These are phyloP conservation scores for Claviceps quebecensis DNA, from an alignment of 2,329 filamentous ascomycete species.

Conservation along the genomic window DNA sequence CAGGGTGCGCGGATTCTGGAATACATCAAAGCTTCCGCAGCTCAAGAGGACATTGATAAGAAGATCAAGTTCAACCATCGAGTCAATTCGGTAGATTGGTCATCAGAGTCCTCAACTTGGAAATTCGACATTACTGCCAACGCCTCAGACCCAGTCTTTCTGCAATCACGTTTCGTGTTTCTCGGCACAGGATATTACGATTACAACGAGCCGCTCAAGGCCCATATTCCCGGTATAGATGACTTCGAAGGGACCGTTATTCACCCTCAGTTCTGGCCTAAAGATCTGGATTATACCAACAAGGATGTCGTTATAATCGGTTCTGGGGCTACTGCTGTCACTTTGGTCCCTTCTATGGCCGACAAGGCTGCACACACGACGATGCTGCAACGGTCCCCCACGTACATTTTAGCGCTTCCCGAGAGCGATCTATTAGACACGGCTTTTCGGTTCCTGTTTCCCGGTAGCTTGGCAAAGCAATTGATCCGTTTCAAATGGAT, in stretches of 20 bases:
- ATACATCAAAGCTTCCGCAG: constrained; percentile 36
- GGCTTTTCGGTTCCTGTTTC: constrained; percentile 26
- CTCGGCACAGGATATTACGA: constrained; percentile 46
- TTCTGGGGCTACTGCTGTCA: constrained; percentile 63
- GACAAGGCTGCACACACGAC: constrained; percentile 51
- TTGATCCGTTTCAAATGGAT: constrained; percentile 30
- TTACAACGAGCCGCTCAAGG: constrained; percentile 45
- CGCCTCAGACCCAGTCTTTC: constrained; percentile 7
- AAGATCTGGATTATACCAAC: constrained; percentile 44
- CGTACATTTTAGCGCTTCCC: constrained; percentile 45
- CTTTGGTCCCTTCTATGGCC: constrained; percentile 54
- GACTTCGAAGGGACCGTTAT: constrained; percentile 49
- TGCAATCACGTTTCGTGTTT: constrained; percentile 41
- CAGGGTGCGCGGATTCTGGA: constrained; percentile 31
- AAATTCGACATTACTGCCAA: constrained; percentile 25
- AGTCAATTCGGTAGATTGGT: constrained; percentile 36
- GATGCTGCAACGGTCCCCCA: constrained; percentile 64
- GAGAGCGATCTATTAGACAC: constrained; percentile 20
- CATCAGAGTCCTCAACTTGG: constrained; percentile 38
- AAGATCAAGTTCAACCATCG: constrained; percentile 35
- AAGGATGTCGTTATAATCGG: constrained; percentile 60
- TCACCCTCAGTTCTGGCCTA: constrained; percentile 62
- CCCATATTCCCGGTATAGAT: constrained; percentile 48
- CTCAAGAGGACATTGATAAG: constrained; percentile 21
- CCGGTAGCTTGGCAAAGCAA: constrained; percentile 31